A percentile compares a stretch with the other conserved stretches of the same genome.
phyloP scores from a whole-genome alignment of 2,329 filamentous ascomycete genomes.

The Aspergillus pseudoglaucus region DNA sequence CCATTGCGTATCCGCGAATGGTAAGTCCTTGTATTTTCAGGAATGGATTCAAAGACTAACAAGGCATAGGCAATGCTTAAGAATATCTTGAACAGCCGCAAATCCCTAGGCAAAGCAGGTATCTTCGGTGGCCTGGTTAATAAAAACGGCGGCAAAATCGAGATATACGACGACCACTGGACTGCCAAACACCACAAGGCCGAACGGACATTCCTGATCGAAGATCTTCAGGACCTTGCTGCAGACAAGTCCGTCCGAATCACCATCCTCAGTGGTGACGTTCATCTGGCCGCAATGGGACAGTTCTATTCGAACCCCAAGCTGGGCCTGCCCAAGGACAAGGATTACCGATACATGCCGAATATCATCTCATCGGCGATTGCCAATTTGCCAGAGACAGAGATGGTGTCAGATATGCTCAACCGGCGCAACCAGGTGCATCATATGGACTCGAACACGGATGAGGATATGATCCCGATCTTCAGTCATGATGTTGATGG shows the following conservation, averaged over 20 bases:
- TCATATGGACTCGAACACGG: constrained; percentile 63
- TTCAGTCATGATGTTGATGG: constrained; percentile 86
- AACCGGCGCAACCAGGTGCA: constrained; percentile 83
- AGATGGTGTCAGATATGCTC: constrained; percentile 80
- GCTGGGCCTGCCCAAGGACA: constrained; percentile 73
- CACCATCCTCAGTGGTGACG: constrained; percentile 88
- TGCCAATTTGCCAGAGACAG: constrained; percentile 81
- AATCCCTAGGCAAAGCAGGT: constrained; percentile 76
- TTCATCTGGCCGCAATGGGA: constrained; percentile 84
- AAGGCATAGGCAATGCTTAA: constrained; percentile 56
- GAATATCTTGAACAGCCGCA: constrained; percentile 73
- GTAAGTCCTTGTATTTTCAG: constrained; percentile 44
- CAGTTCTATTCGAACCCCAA: constrained; percentile 94
- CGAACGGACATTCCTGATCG: constrained; percentile 78
- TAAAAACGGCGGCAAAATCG: constrained; percentile 83
- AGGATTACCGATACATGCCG: constrained; percentile 92
- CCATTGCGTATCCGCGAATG: constrained; percentile 71
- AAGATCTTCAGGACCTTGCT: constrained; percentile 87
- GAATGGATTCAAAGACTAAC: constrained; percentile 28
- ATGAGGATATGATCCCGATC: constrained; percentile 93
- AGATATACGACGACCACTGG: constrained; percentile 96
- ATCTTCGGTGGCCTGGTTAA: constrained; percentile 75
- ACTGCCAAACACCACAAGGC: constrained; percentile 90
- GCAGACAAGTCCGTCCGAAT: constrained; percentile 87
- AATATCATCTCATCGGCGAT: constrained; percentile 94